Evolutionary conservation across 306 rosid genomes (phyloP), one percentile per base, ranked within the genome.

Genomic region (Vicia sativa): DNA sequence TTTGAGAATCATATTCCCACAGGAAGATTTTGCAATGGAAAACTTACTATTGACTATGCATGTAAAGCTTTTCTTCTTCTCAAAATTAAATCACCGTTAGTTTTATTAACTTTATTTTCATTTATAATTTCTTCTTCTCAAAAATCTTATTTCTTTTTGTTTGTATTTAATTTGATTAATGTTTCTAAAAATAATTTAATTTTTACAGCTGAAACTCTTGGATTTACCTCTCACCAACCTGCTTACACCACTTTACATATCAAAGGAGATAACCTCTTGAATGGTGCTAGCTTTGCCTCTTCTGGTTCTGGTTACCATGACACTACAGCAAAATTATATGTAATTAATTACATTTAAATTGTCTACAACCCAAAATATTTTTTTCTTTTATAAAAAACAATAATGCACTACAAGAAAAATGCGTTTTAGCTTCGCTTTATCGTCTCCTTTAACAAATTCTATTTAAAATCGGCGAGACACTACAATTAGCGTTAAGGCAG

Each of bases 11-110:
- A 84, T 37, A 57, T 0, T 2, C 67, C 97, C 66, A 82, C 95
- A 0, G 92, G 95, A 13, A 82, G 97, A 50, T 90, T 90, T 77
- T 87, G 83, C 80, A 87, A 87, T 69, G 97, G 96, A 68, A 87
- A 81, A 45, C 83, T 84, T 65, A 86, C 88, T 62, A 11, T 84
- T 7, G 97, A 90, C 34, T 81, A 70, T 70, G 75, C 84, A 4
- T 90, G 97, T 86, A 34, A 34, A 34, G 9, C 19, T 37, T 37
- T 28, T 41, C 21, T 41, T 34, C 28, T 8, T 5, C 15, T 43
- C 19, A 5, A 43, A 39, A 2, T 38, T 38, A 38, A 38, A 3
- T 38, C 42, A 38, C 11, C 11, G 1, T 38, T 38, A 3, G 11
- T 38, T 38, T 38, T 7, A 7, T 7, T 38, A 38, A 8, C 5